A percentile compares a stretch with the other conserved stretches of the same genome.
Evolutionary conservation across 2,329 filamentous ascomycete genomes (phyloP).

Genomic region (Colletotrichum limetticola): DNA sequence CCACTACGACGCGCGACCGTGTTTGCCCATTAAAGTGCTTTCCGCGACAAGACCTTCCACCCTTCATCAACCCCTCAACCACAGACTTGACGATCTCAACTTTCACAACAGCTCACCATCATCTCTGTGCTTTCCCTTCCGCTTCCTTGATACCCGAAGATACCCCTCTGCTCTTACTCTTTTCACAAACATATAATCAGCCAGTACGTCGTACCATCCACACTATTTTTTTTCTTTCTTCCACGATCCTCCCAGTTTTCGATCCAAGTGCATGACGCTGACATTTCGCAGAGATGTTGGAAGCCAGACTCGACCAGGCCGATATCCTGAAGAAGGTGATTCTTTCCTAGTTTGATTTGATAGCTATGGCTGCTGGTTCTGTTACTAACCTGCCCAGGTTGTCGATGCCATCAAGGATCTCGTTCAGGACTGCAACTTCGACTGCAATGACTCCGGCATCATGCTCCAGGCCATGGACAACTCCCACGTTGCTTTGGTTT

Average conservation of each 20-base stretch:
- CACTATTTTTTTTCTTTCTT: not conserved
- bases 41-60: constrained; percentile 35
- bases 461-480: constrained; percentile 99
- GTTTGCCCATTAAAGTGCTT: constrained; percentile 47
- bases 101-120: constrained; percentile 5
- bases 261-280: constrained; percentile 46
- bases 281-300: constrained; percentile 74
- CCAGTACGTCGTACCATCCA: constrained; percentile 15
- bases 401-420: constrained; percentile 99
- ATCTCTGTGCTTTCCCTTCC: constrained; percentile 2
- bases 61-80: constrained; percentile 24
- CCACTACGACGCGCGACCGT: constrained; percentile 40
- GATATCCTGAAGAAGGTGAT: constrained; percentile 92
- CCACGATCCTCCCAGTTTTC: not conserved
- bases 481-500: constrained; percentile 98
- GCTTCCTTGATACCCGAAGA: constrained; percentile 19
- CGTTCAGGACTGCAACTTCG: constrained; percentile 99
- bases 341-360: not conserved
- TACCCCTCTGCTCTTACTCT: constrained; percentile 21
- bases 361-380: constrained; percentile 15
- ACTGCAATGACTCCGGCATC: constrained; percentile 99
- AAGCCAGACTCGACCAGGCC: constrained; percentile 97
- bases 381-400: constrained; percentile 66
- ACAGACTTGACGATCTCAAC: constrained; percentile 9
- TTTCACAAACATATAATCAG: constrained; percentile 10